Evolutionary conservation across 768 basidiomycete genomes (phyloP), one percentile per base, ranked within the genome.

Genomic region (Tulasnella sp.): DNA sequence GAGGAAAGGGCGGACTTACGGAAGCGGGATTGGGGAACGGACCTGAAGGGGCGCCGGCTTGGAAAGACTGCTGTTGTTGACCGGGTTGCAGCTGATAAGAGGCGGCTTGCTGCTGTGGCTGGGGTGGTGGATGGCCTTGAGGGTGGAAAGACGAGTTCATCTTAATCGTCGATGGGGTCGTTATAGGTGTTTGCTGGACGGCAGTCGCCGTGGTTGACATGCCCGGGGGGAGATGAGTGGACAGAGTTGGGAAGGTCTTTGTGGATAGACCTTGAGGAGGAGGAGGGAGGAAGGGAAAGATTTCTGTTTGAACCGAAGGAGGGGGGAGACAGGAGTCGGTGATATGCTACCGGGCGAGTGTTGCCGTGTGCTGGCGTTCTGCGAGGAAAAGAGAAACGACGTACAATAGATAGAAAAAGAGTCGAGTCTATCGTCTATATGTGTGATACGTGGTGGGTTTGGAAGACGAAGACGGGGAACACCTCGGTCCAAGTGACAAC

Each of bases 181-280:
- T 73, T 29, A 37, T 19, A 52, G 40, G 72, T 54, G 40, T 36
- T 52, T 45, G 52, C 40, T 73, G 72, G 36, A 73, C 49, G 49
- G 52, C 72, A 52, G 72, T 73, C 9, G 72, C 52, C 42, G 72
- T 58, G 72, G 40, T 37, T 22, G 72, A 73, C 72, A 73, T 73
- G 22, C 72, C 42, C 52, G 36, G 36, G 38, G n/a, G 40, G 9
- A n/a, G 34, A 29, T 29, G 69, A 34, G 17, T 12, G 69, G 22
- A 37, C 14, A n/a, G 69, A 70, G 17, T 42, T n/a, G 37, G 36
- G 19, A 34, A 25, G 36, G 17, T 36, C 25, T 42, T 14, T 34
- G 40, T 22, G 69, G 69, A 70, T n/a, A 38, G 69, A 42, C 69
- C 40, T 70, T 22, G 7, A 36, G 69, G 19, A 17, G 69, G 36